Base-by-base conservation (phyloP, 805 yeast genomes). In the Starmerella cellae region DNA sequence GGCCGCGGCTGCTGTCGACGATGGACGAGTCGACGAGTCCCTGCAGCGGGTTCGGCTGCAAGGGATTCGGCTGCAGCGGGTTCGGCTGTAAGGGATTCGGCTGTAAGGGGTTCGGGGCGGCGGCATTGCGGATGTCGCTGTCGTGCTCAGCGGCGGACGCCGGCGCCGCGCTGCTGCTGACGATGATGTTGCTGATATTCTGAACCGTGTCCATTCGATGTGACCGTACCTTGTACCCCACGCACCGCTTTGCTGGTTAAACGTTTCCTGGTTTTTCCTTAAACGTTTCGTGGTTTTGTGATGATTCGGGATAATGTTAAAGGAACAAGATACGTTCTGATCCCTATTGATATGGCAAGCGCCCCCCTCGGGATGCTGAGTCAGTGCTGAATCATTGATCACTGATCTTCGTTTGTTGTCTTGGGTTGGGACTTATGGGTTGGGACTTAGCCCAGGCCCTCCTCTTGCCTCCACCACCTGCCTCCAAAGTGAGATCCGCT, bases 161-260 rank as follows among this genome's bases (percentile, higher is more conserved):
- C 17, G 21, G 11, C 21, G 21, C 13, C 21, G 21, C 34, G 32
- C 32, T n/a, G 16, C 32, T n/a, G 6, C 19, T 45, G 3, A 41
- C 48, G 29, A 47, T 43, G 26, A 44, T 47, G 33, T 44, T 34
- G 33, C 47, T 22, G 29, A 48, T 43, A 29, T 48, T 48, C 36
- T 45, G 51, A n/a, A 48, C 49, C 41, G 49, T 48, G 23, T 48
- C 51, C 51, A 48, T 45, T 8, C n/a, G 11, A 24, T 36, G 24
- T 42, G 50, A 46, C 50, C 50, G 50, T 46, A 46, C 45, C 44
- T 41, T 38, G 50, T 46, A 31, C 35, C 35, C 35, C 22, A 31
- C 35, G 16, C 35, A 8, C 9, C 19, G 21, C 9, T 14, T 8
- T 31, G 19, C 6, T 11, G 11, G 17, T 29, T 8, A 26, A 26